A percentile compares a stretch with the other conserved stretches of the same genome.
These are phyloP conservation scores for Sphagnum fallax DNA, from an alignment of 228 moss, liverwort and hornwort genomes.

Conservation along the genomic window DNA sequence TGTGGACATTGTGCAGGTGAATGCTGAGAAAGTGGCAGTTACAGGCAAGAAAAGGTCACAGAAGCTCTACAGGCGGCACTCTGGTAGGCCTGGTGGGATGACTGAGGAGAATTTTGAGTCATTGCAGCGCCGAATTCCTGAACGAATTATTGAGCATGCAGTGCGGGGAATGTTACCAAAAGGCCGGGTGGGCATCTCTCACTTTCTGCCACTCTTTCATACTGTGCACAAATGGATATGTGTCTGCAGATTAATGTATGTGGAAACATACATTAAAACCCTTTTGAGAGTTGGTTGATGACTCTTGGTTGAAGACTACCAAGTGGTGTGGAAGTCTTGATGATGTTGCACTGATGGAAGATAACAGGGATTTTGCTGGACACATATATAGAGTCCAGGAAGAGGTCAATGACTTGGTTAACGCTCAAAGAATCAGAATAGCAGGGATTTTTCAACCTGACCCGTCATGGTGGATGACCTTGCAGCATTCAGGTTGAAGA, in stretches of 20 bases:
- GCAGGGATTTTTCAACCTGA: no score
- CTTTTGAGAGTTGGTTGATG: no score
- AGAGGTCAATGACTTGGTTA: background rate
- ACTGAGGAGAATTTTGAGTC: conserved; percentile 69
- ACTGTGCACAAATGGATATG: background rate
- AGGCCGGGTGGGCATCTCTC: conserved; percentile 55
- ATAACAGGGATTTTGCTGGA: no score
- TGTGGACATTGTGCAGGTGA: conserved; percentile 28
- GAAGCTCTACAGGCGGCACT: conserved; percentile 90
- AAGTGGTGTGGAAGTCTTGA: no score
- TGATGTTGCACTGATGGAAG: no score
- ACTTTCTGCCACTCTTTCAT: background rate
- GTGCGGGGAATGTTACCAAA: conserved; percentile 97
- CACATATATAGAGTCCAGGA: no score
- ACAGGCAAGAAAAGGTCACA: conserved; percentile 78
- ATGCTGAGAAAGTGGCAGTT: conserved; percentile 86
- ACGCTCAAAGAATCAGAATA: no score
- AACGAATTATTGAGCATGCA: conserved; percentile 85
- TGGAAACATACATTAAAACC: no score
- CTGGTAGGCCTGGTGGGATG: conserved; percentile 90
- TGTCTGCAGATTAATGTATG: no score
- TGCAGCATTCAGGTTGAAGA: no score
- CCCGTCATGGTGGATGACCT: no score
- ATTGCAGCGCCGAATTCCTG: conserved; percentile 77
- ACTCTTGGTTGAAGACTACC: no score